These are phyloP conservation scores for Aspergillus sp. DNA, from an alignment of 2,329 filamentous ascomycete species.

Conservation along the genomic window DNA sequence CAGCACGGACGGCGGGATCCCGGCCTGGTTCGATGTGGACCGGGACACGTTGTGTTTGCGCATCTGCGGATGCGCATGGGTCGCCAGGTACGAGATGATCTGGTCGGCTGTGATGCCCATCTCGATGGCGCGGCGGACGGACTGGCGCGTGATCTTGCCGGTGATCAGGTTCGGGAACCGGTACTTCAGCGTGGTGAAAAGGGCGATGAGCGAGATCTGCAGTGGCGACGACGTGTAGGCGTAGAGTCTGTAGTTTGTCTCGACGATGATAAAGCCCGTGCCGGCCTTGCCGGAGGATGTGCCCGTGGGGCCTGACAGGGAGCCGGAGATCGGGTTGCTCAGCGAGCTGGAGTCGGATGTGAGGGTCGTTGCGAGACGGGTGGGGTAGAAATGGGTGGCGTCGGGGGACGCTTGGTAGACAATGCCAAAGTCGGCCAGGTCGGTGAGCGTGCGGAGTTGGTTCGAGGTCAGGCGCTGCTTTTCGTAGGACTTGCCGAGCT, in stretches of 20 bases:
- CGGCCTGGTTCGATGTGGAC: slow-evolving; percentile 38
- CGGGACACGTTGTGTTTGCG: slow-evolving; percentile 56
- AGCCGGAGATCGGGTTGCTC: slow-evolving; percentile 68
- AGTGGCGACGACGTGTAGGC: slow-evolving; percentile 93
- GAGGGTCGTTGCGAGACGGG: slow-evolving; percentile 87
- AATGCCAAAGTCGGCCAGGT: slow-evolving; percentile 88
- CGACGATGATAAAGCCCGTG: slow-evolving; percentile 83
- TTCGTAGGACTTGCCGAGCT: slow-evolving; percentile 88
- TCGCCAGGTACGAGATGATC: slow-evolving; percentile 87
- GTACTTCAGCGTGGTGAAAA: slow-evolving; percentile 84
- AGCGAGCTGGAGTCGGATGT: slow-evolving; percentile 74
- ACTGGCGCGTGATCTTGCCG: slow-evolving; percentile 84
- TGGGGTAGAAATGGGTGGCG: slow-evolving; percentile 72
- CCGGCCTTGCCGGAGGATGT: slow-evolving; percentile 31
- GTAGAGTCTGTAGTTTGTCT: slow-evolving; percentile 97
- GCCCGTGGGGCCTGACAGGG: slow-evolving; percentile 45
- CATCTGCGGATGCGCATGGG: slow-evolving; percentile 94
- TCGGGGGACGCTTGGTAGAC: slow-evolving; percentile 63
- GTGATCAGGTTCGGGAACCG: slow-evolving; percentile 94
- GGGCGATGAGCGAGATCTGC: slow-evolving; percentile 87
- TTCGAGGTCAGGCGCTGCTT: slow-evolving; percentile 78
- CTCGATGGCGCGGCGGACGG: slow-evolving; percentile 80
- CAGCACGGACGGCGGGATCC: slow-evolving; percentile 62
- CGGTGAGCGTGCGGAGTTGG: slow-evolving; percentile 84
- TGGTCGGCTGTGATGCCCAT: slow-evolving; percentile 93